A percentile compares a stretch with the other conserved stretches of the same genome.
Conservation (phyloP, 176 grass and related monocot genomes). For the Triticum dicoccoides region DNA sequence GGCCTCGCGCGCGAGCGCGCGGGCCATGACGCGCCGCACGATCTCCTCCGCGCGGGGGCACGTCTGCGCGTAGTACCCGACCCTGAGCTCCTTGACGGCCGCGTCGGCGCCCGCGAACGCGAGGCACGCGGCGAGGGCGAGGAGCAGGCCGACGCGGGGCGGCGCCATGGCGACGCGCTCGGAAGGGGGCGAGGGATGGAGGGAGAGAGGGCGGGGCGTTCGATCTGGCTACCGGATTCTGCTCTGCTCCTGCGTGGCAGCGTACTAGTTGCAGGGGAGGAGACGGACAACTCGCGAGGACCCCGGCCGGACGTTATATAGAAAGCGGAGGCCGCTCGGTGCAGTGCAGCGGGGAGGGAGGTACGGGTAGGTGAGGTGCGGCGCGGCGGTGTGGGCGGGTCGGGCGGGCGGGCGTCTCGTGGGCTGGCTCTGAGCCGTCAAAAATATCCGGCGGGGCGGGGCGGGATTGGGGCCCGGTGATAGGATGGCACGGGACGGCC, state of each 20-base stretch:
- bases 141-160: neutral
- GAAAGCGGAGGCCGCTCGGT: neutral
- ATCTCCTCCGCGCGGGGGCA: slow-evolving; percentile 72
- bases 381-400: neutral
- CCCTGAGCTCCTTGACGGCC: slow-evolving; percentile 36
- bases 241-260: neutral
- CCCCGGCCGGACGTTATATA: neutral
- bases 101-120: neutral
- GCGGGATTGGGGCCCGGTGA: neutral
- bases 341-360: neutral
- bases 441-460: slow-evolving; percentile 34
- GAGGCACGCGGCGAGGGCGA: neutral
- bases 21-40: slow-evolving; percentile 58
- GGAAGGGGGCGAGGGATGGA: neutral
- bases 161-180: slow-evolving; percentile 24
- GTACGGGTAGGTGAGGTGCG: neutral
- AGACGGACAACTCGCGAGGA: neutral
- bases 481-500: neutral
- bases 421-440: neutral
- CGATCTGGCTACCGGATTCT: neutral
- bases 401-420: neutral
- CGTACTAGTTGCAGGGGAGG: neutral
- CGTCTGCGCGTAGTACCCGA: slow-evolving; percentile 78
- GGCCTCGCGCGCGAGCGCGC: slow-evolving; percentile 53
- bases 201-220: neutral